Evolutionary conservation across 2,329 filamentous ascomycete species (phyloP), one percentile per base, ranked within the genome.

Genomic region (Bipolaris cookei): DNA sequence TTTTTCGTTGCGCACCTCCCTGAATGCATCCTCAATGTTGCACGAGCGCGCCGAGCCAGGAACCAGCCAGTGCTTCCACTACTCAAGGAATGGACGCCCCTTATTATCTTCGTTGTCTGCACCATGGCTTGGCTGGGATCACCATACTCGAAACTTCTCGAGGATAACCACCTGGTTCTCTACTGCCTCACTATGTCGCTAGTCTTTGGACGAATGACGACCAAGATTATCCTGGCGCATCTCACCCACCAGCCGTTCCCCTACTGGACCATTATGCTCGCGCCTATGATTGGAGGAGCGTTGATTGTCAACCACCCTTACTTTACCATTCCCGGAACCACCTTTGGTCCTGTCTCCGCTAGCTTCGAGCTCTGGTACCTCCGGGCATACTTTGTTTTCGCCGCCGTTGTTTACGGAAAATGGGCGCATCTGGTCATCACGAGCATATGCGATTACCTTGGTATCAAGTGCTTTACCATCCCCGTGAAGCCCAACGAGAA

Each of bases 161-260:
- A 80, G 34, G 88, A 96, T 58, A 97, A 98, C 79, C 90, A 95
- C 71, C 85, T 99, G 1, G 88, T 96, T 10, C 85, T 98, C 44
- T 96, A 97, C 77, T 97, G 93, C 80, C 79, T 96, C 58, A 96
- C 91, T 58, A 90, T 98, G 83, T 90, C 91, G n/a, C 93, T 98
- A 69, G 95, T 97, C 57, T 98, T 99, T 76, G 95, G 95, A 34
- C 90, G 95, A 66, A 92, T 99, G 89, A 98, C 95, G 0, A 99
- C 95, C 37, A 99, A 98, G 82, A 98, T 98, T 78, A 99, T 99
- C 73, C 87, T 99, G 16, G 94, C 95, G 2, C 95, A 99, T 77
- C 83, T 99, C 49, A 95, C 95, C 1, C 87, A 87, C 62, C 95
- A 98, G 76, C 91, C 94, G 3, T 99, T 98, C 79, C 95, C 95